A percentile compares a stretch with the other conserved stretches of the same genome.
These are phyloP conservation scores for Rhipidocladum racemiflorum DNA, from an alignment of 176 grass and related monocot species.

Conservation along the genomic window DNA sequence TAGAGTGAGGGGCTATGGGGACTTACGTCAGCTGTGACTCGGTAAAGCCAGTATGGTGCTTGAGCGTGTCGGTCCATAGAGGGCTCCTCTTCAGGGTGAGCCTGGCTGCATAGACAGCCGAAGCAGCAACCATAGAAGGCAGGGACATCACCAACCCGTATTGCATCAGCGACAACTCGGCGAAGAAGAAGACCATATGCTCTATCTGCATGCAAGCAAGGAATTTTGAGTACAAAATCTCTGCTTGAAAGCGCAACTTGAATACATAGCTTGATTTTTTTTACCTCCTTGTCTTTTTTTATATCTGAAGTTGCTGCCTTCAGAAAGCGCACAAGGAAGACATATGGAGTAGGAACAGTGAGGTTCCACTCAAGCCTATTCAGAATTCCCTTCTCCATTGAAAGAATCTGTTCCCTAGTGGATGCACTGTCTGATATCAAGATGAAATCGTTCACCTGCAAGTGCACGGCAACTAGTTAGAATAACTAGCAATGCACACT, in stretches of 20 bases:
- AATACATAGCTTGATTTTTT: not conserved
- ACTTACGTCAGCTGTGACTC: conserved; percentile 65
- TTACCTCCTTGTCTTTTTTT: conserved; percentile 65
- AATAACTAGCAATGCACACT: not conserved
- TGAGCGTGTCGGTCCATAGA: conserved; percentile 81
- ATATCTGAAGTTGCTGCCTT: conserved; percentile 50
- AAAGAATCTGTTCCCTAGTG: conserved; percentile 71
- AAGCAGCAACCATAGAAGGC: conserved; percentile 75
- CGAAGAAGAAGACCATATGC: conserved; percentile 86
- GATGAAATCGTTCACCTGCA: conserved; percentile 92
- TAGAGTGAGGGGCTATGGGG: too few species aligned
- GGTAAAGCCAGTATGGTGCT: conserved; percentile 66
- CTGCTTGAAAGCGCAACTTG: not conserved
- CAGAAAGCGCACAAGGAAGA: conserved; percentile 77
- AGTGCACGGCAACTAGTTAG: not conserved
- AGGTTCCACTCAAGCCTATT: conserved; percentile 93
- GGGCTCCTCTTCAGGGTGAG: conserved; percentile 73
- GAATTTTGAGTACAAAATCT: not conserved
- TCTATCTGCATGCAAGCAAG: conserved; percentile 62
- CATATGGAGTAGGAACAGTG: conserved; percentile 76
- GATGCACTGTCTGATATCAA: conserved; percentile 84
- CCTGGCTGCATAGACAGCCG: conserved; percentile 74
- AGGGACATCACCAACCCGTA: conserved; percentile 52
- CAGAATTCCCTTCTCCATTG: conserved; percentile 81
- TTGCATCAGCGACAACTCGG: conserved; percentile 78